Evolutionary conservation across 176 grass and related monocot genomes (phyloP), one percentile per base, ranked within the genome.

Genomic region (Chrysopogon serrulatus): DNA sequence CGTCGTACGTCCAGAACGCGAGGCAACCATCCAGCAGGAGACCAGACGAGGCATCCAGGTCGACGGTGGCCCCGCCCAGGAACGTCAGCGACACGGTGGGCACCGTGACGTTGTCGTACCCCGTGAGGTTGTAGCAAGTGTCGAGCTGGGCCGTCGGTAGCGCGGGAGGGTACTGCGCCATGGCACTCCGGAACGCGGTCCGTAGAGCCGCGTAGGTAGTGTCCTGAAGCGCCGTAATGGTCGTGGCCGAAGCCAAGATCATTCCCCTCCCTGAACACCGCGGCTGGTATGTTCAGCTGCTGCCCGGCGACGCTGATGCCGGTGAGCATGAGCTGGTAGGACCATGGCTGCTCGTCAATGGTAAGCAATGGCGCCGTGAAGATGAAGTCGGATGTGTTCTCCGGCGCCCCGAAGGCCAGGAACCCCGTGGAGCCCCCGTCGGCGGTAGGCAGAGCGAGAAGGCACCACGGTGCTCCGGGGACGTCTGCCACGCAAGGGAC

Each of bases 371-470:
- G 2, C 18, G 91, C 87, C 43, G 64, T 88, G 53, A 88, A 75
- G 5, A 79, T 60, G 8, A 88, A 79, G 17, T 56, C 49, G 6
- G 73, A 34, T 0, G 44, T 14, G 26, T 47, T 21, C 0, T 11
- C 5, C 10, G 19, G 36, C 13, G 56, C n/a, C 26, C 88, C 88
- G 4, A 94, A 88, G 21, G 66, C 48, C 18, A 94, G 56, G 82
- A 80, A 90, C 33, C 88, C 92, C 3, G 65, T 79, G 5, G 78
- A 60, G 53, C 65, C 83, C 10, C 19, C 4, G 88, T 83, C 53
- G 88, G 61, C 23, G 88, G 91, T 44, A 94, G 74, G 82, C 88
- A 90, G 74, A 90, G 76, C 33, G 48, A 78, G 61, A 89, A 85
- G 2, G 49, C 37, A 28, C 40, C 40, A 60, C 24, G 40, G 74